A percentile compares a stretch with the other conserved stretches of the same genome.
Conservation (phyloP, 106 monocot genomes). For the Dioscorea zingiberensis region DNA sequence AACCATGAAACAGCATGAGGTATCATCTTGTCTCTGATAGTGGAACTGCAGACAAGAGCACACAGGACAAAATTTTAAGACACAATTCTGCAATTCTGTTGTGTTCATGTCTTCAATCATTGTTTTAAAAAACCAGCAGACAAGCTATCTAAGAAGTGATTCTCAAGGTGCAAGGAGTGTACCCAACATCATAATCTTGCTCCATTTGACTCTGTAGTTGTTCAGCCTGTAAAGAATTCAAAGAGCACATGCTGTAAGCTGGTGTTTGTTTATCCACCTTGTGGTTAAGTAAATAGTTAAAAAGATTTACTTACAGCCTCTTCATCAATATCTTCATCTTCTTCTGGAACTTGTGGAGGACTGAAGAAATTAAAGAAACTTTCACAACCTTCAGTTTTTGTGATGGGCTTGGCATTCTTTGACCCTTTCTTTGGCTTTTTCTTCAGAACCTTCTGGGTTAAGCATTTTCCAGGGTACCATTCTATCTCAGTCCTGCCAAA, state of each 20-base stretch:
- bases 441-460: constrained; percentile 39
- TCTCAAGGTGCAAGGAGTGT: background rate
- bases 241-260: background rate
- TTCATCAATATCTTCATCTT: constrained; percentile 36
- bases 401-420: constrained; percentile 36
- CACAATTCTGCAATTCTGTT: too few species aligned
- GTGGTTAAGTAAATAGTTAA: background rate
- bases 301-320: constrained; percentile 16
- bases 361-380: constrained; percentile 53
- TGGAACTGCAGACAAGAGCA: constrained; percentile 8
- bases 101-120: too few species aligned
- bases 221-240: constrained; percentile 22
- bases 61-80: background rate
- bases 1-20: constrained; percentile 21
- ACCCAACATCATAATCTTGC: constrained; percentile 56
- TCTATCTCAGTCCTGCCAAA: constrained; percentile 40
- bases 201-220: constrained; percentile 36
- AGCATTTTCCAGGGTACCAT: constrained; percentile 43
- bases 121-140: background rate
- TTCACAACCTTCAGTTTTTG: constrained; percentile 36
- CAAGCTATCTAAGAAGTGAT: background rate
- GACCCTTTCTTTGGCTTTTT: constrained; percentile 51
- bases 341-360: constrained; percentile 38
- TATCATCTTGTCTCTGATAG: constrained; percentile 17
- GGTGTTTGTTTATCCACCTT: background rate